phyloP scores from a whole-genome alignment of 139 green algal genomes.

The Trebouxia sp. region DNA sequence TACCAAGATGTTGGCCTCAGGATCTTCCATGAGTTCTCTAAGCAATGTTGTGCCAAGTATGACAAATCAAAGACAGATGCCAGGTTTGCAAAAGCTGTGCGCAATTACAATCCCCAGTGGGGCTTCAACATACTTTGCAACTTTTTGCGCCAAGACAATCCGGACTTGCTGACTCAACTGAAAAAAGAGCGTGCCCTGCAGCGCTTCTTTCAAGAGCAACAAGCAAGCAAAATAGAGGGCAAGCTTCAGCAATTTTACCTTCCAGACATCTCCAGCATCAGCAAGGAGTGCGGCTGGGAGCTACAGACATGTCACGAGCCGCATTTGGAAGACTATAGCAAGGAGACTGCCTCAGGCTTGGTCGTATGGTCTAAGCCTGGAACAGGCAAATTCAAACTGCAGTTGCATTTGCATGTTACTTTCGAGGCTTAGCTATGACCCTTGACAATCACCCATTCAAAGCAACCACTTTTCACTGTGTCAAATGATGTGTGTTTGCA shows the following conservation, averaged over 20 bases:
- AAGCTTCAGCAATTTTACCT: slow-evolving; percentile 17
- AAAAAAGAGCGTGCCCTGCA: slow-evolving; percentile 5
- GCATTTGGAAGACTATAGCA: slow-evolving; percentile 25
- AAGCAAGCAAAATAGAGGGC: slow-evolving; percentile 7
- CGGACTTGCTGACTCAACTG: slow-evolving; percentile 9
- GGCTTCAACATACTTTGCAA: no score
- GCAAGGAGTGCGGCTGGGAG: slow-evolving; percentile 13
- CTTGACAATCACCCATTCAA: neutral
- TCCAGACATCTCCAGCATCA: slow-evolving; percentile 11
- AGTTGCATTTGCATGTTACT: slow-evolving; percentile 13
- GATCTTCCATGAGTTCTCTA: slow-evolving; percentile 7
- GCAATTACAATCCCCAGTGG: no score
- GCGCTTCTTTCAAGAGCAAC: slow-evolving; percentile 10
- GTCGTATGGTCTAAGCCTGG: slow-evolving; percentile 24
- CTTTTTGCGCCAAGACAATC: slow-evolving; percentile 5
- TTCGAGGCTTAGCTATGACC: slow-evolving; percentile 20
- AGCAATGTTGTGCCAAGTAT: slow-evolving; percentile 4
- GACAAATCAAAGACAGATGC: no score
- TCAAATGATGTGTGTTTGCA: slow-evolving; percentile 12
- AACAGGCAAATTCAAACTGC: slow-evolving; percentile 11
- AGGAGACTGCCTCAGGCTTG: slow-evolving; percentile 20
- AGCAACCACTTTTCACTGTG: neutral
- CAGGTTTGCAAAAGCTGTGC: no score
- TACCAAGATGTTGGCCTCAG: slow-evolving; percentile 14
- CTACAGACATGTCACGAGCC: slow-evolving; percentile 12